These are phyloP conservation scores for Domatiomyces globalis DNA, from an alignment of 2,329 filamentous ascomycete genomes.

Conservation along the genomic window DNA sequence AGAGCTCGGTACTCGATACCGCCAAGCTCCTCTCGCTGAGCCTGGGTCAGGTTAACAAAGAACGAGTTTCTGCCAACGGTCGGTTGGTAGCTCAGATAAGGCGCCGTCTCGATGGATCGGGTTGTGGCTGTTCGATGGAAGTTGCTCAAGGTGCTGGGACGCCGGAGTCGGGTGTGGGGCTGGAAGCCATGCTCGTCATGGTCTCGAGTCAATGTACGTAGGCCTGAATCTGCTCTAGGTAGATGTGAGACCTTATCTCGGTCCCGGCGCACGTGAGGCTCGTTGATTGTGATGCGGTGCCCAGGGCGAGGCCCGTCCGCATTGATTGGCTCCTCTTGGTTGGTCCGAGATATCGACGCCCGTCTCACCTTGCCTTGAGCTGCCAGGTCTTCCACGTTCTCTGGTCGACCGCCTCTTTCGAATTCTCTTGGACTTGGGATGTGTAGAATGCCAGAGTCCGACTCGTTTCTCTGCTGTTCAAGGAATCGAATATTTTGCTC, in stretches of 20 bases:
- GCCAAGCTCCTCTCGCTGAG: constrained; percentile 85
- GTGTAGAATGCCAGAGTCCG: constrained; percentile 59
- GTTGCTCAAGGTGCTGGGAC: constrained; percentile 35
- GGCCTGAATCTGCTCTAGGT: constrained; percentile 11
- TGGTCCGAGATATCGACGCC: constrained; percentile 8
- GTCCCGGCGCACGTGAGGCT: constrained; percentile 30
- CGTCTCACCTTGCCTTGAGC: constrained; percentile 22
- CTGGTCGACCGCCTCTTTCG: constrained; percentile 63
- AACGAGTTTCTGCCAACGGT: constrained; percentile 87
- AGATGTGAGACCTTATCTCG: constrained; percentile 17
- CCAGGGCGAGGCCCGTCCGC: constrained; percentile 5
- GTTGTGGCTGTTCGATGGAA: constrained; percentile 34
- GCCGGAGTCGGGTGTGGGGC: constrained; percentile 24
- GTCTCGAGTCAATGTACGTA: constrained; percentile 6
- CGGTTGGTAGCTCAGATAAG: constrained; percentile 87
- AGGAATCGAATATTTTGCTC: constrained; percentile 81
- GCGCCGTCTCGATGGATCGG: constrained; percentile 42
- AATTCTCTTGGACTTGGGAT: constrained; percentile 88
- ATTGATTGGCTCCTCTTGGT: constrained; percentile 15
- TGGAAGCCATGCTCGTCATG: constrained; percentile 8
- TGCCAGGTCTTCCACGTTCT: constrained; percentile 39
- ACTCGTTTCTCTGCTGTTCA: constrained; percentile 62
- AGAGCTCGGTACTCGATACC: constrained; percentile 92
- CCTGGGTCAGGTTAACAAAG: constrained; percentile 74
- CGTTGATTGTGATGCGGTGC: constrained; percentile 34